Evolutionary conservation across 2,329 filamentous ascomycete species (phyloP).

Genomic region (Hortaea sp.): DNA sequence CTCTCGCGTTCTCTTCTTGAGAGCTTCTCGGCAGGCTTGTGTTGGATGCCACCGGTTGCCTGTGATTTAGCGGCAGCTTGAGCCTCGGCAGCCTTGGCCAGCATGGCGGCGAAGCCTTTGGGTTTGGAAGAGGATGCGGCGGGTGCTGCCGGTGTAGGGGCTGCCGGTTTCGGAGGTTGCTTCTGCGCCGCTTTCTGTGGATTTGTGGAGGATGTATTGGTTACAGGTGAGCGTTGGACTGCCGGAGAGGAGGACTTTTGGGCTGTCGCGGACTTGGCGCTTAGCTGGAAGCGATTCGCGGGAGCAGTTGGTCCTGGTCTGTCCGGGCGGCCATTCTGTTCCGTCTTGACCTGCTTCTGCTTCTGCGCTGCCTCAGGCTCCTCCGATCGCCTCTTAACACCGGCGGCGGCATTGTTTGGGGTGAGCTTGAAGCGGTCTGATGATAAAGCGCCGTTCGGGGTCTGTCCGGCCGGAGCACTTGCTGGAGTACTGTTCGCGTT

Average conservation of each 20-base stretch:
- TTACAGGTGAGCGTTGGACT: conserved; percentile 1
- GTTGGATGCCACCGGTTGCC: conserved; percentile 59
- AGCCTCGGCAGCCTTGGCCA: conserved; percentile 60
- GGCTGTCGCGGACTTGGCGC: conserved; percentile 5
- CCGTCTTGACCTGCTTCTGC: conserved; percentile 22
- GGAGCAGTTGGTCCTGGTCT: conserved; percentile 13
- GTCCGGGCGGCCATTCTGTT: conserved; percentile 21
- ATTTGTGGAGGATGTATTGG: conserved; percentile 3
- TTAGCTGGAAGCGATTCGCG: conserved; percentile 9
- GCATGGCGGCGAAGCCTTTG: conserved; percentile 62
- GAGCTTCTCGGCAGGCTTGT: conserved; percentile 61
- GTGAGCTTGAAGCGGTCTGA: conserved; percentile 11
- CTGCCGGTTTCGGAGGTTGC: conserved; percentile 7
- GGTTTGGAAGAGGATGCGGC: conserved; percentile 26
- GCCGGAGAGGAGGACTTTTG: conserved; percentile 9
- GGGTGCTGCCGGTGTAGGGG: conserved; percentile 10
- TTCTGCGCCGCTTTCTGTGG: conserved; percentile 6
- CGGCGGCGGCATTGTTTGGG: conserved; percentile 17
- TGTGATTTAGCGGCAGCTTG: conserved; percentile 49
- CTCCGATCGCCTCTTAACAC: conserved; percentile 27
- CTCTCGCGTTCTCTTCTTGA: conserved; percentile 44
- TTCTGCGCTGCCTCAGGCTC: conserved; percentile 25
- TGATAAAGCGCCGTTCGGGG: conserved; percentile 5
- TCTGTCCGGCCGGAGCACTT: conserved; percentile 4
- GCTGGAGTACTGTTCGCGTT: not conserved